These are phyloP conservation scores for Leucocoprinus leucothites DNA, from an alignment of 768 basidiomycete genomes.

Conservation along the genomic window DNA sequence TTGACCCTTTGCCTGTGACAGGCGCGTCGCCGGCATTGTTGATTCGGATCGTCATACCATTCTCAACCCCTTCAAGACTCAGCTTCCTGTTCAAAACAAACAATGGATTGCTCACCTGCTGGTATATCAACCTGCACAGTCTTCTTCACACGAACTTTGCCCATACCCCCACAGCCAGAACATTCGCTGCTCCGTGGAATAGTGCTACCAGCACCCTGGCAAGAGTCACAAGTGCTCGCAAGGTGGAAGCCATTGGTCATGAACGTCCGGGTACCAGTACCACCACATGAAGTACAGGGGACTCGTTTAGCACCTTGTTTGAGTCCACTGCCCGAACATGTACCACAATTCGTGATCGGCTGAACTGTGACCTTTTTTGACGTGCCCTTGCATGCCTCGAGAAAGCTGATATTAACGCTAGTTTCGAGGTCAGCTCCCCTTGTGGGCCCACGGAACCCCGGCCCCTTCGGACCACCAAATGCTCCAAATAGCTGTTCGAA, in stretches of 20 bases:
- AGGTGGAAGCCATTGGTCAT: conserved; percentile 95
- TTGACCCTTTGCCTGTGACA: conserved; percentile 67
- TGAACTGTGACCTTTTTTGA: conserved; percentile 70
- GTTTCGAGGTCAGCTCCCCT: conserved; percentile 85
- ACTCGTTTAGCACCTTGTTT: conserved; percentile 82
- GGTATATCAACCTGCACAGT: conserved; percentile 81
- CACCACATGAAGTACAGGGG: conserved; percentile 78
- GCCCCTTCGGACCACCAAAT: conserved; percentile 48
- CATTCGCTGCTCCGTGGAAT: conserved; percentile 81
- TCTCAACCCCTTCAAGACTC: conserved; percentile 71
- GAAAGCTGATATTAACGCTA: conserved; percentile 72
- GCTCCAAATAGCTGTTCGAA: conserved; percentile 86
- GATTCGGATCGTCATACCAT: conserved; percentile 88
- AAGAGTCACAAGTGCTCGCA: conserved; percentile 85
- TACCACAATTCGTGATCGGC: conserved; percentile 78
- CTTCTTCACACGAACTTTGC: conserved; percentile 80
- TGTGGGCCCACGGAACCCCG: conserved; percentile 34
- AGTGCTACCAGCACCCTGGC: conserved; percentile 76
- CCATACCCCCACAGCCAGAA: conserved; percentile 77
- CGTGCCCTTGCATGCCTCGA: conserved; percentile 93
- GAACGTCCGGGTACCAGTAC: conserved; percentile 85
- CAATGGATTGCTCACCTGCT: conserved; percentile 54
- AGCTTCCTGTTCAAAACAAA: conserved; percentile 7
- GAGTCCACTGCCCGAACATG: conserved; percentile 85
- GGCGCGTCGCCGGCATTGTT: conserved; percentile 83